phyloP scores from a whole-genome alignment of 129 eudicot species.

The Helianthus tuberosus region DNA sequence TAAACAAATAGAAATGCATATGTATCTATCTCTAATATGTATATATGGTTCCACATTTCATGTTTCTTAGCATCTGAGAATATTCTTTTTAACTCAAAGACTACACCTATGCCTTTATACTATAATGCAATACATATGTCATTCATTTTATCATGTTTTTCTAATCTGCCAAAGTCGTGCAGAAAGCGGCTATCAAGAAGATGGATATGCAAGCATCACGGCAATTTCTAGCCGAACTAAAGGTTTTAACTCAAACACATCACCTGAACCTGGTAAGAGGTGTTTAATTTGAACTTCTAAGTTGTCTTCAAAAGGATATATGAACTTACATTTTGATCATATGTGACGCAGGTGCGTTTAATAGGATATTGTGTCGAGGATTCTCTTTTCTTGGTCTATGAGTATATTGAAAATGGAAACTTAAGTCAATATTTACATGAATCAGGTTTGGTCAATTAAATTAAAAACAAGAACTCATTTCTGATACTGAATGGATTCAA shows the following conservation, averaged over 20 bases:
- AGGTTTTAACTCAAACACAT: no score
- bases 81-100: not conserved
- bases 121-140: not conserved
- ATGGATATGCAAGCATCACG: no score
- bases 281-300: no score
- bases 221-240: no score
- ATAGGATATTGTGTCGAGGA: conserved; percentile 88
- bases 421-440: conserved; percentile 84
- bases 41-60: not conserved
- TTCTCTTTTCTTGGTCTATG: conserved; percentile 82
- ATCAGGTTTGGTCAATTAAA: conserved; percentile 56
- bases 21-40: no score
- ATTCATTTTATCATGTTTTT: not conserved
- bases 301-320: no score
- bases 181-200: conserved; percentile 95
- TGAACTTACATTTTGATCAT: no score
- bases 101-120: not conserved
- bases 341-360: no score
- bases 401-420: conserved; percentile 85
- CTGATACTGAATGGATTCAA: not conserved
- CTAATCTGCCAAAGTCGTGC: conserved; percentile 22
- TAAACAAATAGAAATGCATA: no score
- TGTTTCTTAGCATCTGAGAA: not conserved
- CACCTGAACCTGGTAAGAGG: no score
- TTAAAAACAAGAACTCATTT: conserved; percentile 16